Evolutionary conservation across 78 protist genomes (phyloP).

Genomic region (Anaeramoeba flamelloides): DNA sequence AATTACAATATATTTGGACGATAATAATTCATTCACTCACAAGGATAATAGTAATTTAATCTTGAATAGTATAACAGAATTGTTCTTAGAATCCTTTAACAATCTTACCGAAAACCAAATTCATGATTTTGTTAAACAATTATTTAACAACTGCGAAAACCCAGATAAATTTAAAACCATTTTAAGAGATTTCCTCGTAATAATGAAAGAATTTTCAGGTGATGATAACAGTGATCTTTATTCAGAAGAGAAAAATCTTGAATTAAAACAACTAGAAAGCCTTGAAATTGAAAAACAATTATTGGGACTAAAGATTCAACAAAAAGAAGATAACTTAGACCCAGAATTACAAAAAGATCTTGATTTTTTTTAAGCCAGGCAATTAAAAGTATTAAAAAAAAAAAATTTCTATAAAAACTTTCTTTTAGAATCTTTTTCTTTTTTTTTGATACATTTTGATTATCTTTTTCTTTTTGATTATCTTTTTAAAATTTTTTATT

Average conservation of each 20-base stretch:
- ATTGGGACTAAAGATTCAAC: too few relatives aligned
- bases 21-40: background rate
- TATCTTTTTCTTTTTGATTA: too few relatives aligned
- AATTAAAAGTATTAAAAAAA: too few relatives aligned
- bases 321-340: too few relatives aligned
- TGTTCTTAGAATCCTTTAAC: background rate
- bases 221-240: background rate
- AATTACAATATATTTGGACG: background rate
- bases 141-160: conserved; percentile 12
- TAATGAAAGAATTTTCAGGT: conserved; percentile 8
- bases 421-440: too few relatives aligned
- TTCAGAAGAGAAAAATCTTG: background rate
- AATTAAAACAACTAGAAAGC: background rate
- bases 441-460: too few relatives aligned
- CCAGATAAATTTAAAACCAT: conserved; percentile 17
- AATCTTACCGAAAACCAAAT: conserved; percentile 1
- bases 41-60: background rate
- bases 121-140: background rate
- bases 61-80: background rate
- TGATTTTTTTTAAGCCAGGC: too few relatives aligned
- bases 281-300: too few relatives aligned
- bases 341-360: too few relatives aligned
- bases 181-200: conserved; percentile 35
- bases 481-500: too few relatives aligned
- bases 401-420: too few relatives aligned